Evolutionary conservation across 2,329 filamentous ascomycete species (phyloP).

Genomic region (Clarireedia hainanense): DNA sequence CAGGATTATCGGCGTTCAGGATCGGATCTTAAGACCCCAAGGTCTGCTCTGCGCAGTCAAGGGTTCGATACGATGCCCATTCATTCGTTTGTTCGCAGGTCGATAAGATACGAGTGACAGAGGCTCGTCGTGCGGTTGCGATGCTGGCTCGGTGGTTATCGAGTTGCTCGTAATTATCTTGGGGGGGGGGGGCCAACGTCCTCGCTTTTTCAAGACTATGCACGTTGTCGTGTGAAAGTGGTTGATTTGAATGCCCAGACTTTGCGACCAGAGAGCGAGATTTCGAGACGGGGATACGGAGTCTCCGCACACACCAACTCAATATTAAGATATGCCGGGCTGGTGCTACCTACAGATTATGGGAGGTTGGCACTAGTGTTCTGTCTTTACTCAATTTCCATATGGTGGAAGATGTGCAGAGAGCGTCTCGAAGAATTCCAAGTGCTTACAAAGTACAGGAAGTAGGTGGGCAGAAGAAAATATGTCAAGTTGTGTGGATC

Average conservation of each 20-base stretch:
- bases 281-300: neutral
- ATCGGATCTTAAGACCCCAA: neutral
- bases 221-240: conserved; percentile 8
- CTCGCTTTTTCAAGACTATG: conserved; percentile 2
- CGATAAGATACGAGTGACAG: no score
- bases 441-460: no score
- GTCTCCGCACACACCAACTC: neutral
- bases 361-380: no score
- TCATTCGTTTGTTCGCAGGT: conserved; percentile 2
- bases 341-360: no score
- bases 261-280: conserved; percentile 6
- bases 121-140: neutral
- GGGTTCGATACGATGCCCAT: conserved; percentile 14
- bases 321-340: no score
- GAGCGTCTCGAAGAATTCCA: no score
- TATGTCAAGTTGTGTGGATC: no score
- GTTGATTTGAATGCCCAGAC: neutral
- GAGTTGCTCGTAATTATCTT: neutral
- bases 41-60: conserved; percentile 1
- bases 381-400: no score
- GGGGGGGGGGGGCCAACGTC: neutral
- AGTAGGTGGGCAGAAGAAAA: no score
- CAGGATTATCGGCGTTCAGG: neutral
- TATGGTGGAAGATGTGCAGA: no score
- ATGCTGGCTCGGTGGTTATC: neutral